A percentile compares a stretch with the other conserved stretches of the same genome.
phyloP scores from a whole-genome alignment of 805 yeast species.

The Lachancea thermotolerans region DNA sequence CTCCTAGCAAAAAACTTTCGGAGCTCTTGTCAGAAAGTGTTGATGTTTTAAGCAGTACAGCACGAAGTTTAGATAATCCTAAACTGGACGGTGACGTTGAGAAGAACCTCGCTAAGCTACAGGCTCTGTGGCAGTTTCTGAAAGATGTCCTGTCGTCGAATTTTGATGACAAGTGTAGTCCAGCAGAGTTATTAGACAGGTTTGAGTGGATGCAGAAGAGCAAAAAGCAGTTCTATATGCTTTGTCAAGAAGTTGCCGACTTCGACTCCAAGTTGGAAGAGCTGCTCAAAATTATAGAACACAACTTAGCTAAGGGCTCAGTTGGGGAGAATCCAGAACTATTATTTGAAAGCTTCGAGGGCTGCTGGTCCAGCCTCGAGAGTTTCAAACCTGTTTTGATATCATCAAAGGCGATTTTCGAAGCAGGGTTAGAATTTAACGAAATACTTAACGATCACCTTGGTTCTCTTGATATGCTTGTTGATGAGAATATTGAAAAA shows the following conservation, averaged over 20 bases:
- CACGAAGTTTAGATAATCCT: not conserved
- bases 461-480: slow-evolving; percentile 36
- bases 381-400: slow-evolving; percentile 25
- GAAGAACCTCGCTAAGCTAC: not conserved
- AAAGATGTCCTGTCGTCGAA: not conserved
- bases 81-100: not conserved
- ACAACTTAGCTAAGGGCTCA: slow-evolving; percentile 15
- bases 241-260: slow-evolving; percentile 27
- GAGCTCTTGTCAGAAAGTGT: not conserved
- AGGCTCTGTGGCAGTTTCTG: not conserved
- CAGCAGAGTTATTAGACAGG: not conserved
- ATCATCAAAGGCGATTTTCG: slow-evolving; percentile 31
- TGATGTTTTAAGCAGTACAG: not conserved
- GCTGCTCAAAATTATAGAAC: slow-evolving; percentile 33
- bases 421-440: slow-evolving; percentile 37
- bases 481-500: slow-evolving; percentile 32
- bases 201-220: slow-evolving; percentile 34
- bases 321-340: slow-evolving; percentile 7
- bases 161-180: not conserved
- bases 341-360: slow-evolving; percentile 30
- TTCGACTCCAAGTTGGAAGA: slow-evolving; percentile 34
- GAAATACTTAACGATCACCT: slow-evolving; percentile 39
- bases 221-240: slow-evolving; percentile 27
- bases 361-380: slow-evolving; percentile 27
- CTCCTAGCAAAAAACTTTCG: not conserved